A percentile compares a stretch with the other conserved stretches of the same genome.
phyloP scores from a whole-genome alignment of 345 rosid species.

The Hibiscus mutabilis region DNA sequence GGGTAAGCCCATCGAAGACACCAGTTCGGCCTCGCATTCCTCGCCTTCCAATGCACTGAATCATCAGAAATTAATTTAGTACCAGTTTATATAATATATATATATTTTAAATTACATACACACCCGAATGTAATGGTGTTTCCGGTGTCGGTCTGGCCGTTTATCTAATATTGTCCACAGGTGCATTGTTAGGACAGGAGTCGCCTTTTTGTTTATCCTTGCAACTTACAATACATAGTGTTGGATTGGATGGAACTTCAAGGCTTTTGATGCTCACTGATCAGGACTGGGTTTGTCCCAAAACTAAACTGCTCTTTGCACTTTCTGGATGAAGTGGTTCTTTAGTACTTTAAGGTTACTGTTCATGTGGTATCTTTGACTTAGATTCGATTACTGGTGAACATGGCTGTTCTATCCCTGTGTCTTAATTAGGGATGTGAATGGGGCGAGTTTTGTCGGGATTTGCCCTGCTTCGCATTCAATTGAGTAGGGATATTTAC shows the following conservation, averaged over 20 bases:
- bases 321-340: neutral
- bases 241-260: constrained; percentile 31
- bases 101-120: constrained; percentile 18
- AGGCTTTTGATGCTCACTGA: constrained; percentile 23
- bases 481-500: no score
- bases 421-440: no score
- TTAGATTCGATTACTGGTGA: neutral
- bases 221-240: constrained; percentile 21
- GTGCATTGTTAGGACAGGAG: constrained; percentile 14
- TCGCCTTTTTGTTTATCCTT: constrained; percentile 25
- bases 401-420: neutral
- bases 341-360: constrained; percentile 13
- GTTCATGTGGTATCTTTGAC: neutral
- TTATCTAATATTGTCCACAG: constrained; percentile 16
- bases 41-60: constrained; percentile 61
- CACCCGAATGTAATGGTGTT: constrained; percentile 34
- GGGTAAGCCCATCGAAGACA: constrained; percentile 98
- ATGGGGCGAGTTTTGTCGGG: no score
- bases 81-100: constrained; percentile 15
- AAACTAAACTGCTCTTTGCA: constrained; percentile 3
- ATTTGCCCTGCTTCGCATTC: no score
- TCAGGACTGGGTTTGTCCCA: constrained; percentile 1
- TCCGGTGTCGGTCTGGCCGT: constrained; percentile 22
- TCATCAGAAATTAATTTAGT: constrained; percentile 12
- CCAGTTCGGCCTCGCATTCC: constrained; percentile 89